Evolutionary conservation across 352 stramenopile species (phyloP).

Genomic region (Phytophthora chlamydospora): DNA sequence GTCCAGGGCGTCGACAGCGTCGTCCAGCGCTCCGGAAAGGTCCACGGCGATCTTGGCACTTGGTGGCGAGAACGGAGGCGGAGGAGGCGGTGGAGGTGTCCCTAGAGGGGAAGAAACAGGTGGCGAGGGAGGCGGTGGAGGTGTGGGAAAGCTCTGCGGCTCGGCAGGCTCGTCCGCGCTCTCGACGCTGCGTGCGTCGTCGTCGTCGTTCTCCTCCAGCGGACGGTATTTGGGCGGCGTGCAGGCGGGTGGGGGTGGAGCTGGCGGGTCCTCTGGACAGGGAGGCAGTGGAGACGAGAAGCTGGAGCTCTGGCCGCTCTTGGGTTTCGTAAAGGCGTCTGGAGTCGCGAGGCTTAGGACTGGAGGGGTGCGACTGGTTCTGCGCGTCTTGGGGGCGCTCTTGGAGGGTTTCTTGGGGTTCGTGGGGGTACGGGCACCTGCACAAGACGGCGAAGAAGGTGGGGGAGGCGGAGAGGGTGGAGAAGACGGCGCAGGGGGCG

Average conservation of each 20-base stretch:
- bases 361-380: slow-evolving; percentile 8
- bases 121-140: slow-evolving; percentile 50
- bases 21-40: slow-evolving; percentile 30
- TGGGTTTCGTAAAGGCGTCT: slow-evolving; percentile 8
- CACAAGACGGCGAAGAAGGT: slow-evolving; percentile 25
- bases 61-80: slow-evolving; percentile 64
- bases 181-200: slow-evolving; percentile 50
- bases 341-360: slow-evolving; percentile 4
- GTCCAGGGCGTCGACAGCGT: slow-evolving; percentile 13
- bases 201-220: slow-evolving; percentile 61
- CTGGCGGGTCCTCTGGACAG: slow-evolving; percentile 72
- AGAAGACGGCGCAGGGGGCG: slow-evolving; percentile 33
- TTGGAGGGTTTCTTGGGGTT: slow-evolving; percentile 19
- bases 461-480: slow-evolving; percentile 33
- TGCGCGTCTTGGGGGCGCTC: slow-evolving; percentile 2
- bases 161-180: slow-evolving; percentile 37
- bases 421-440: neutral
- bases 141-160: slow-evolving; percentile 47
- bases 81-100: slow-evolving; percentile 41
- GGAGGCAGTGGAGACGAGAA: slow-evolving; percentile 80
- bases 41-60: slow-evolving; percentile 46
- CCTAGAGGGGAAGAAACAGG: slow-evolving; percentile 33
- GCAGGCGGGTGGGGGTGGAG: slow-evolving; percentile 59
- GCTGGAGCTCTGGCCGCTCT: slow-evolving; percentile 52
- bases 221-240: slow-evolving; percentile 77